Conservation (phyloP, 2,329 filamentous ascomycete genomes). For the Pestalotiopsis sp. region DNA sequence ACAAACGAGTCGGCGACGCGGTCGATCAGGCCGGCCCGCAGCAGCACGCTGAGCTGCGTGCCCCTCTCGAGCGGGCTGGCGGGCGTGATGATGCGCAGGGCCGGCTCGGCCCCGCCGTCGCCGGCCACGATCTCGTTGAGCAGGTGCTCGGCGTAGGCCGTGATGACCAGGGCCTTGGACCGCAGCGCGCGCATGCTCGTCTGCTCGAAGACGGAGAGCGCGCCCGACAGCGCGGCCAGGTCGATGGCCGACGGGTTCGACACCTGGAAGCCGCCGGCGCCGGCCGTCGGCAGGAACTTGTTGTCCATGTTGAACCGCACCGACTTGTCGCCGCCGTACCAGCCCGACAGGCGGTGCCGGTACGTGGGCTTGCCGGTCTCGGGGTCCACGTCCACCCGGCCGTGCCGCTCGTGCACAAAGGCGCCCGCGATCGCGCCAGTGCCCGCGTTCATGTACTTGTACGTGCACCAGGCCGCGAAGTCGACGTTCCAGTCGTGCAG, state of each 20-base stretch:
- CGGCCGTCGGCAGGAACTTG: slow-evolving; percentile 72
- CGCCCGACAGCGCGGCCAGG: slow-evolving; percentile 71
- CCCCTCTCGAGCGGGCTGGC: slow-evolving; percentile 67
- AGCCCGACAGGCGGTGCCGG: slow-evolving; percentile 71
- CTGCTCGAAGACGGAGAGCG: slow-evolving; percentile 71
- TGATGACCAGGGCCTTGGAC: slow-evolving; percentile 70
- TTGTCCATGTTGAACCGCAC: slow-evolving; percentile 84
- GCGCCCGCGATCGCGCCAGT: slow-evolving; percentile 78
- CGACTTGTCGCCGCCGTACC: slow-evolving; percentile 82
- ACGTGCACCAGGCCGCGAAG: slow-evolving; percentile 90
- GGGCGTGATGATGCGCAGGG: slow-evolving; percentile 70
- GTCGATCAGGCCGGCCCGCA: slow-evolving; percentile 71
- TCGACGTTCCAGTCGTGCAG: slow-evolving; percentile 91
- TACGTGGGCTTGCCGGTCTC: slow-evolving; percentile 48
- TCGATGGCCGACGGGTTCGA: slow-evolving; percentile 82
- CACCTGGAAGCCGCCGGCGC: slow-evolving; percentile 81
- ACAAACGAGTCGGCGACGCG: slow-evolving; percentile 63
- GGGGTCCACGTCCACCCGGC: slow-evolving; percentile 50
- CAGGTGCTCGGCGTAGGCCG: slow-evolving; percentile 73
- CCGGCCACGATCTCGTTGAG: slow-evolving; percentile 46
- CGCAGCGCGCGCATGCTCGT: slow-evolving; percentile 70
- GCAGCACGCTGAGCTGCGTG: slow-evolving; percentile 74
- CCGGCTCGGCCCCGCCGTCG: slow-evolving; percentile 30
- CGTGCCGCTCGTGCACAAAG: slow-evolving; percentile 78
- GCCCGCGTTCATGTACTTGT: slow-evolving; percentile 90